A percentile compares a stretch with the other conserved stretches of the same genome.
Conservation (phyloP, 768 basidiomycete species). For the Coprinellus aureogranulatus region DNA sequence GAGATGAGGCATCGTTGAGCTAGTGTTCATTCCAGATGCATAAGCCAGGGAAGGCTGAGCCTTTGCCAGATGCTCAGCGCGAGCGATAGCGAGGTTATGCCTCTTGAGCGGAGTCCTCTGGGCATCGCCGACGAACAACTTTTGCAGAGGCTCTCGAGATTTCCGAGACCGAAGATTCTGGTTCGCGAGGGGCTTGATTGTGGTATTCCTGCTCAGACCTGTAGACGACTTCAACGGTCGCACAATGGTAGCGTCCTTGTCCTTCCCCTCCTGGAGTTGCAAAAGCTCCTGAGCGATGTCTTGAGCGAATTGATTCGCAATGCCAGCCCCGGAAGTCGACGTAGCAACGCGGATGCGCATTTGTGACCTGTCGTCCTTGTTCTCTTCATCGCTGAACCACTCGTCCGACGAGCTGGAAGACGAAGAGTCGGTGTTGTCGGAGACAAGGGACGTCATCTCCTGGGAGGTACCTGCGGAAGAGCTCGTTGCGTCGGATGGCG, state of each 20-base stretch:
- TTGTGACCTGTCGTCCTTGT: constrained; percentile 45
- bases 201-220: constrained; percentile 3
- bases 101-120: constrained; percentile 11
- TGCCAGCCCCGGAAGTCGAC: constrained; percentile 22
- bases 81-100: not conserved
- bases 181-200: not conserved
- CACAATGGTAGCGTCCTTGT: not conserved
- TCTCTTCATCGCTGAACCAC: constrained; percentile 52
- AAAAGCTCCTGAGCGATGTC: constrained; percentile 7
- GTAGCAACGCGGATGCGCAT: constrained; percentile 22
- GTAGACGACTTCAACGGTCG: not conserved
- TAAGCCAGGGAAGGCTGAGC: constrained; percentile 8
- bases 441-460: constrained; percentile 59
- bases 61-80: constrained; percentile 4
- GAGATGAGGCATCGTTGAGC: constrained; percentile 32
- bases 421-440: constrained; percentile 58
- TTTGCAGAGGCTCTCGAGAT: not conserved
- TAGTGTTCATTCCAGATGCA: constrained; percentile 23
- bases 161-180: not conserved
- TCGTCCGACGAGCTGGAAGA: constrained; percentile 52
- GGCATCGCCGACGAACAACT: not conserved
- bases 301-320: constrained; percentile 23
- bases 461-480: constrained; percentile 28
- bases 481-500: constrained; percentile 10
- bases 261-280: constrained; percentile 7